These are phyloP conservation scores for Stephanodiscus minutulus DNA, from an alignment of 108 stramenopile genomes.

Conservation along the genomic window DNA sequence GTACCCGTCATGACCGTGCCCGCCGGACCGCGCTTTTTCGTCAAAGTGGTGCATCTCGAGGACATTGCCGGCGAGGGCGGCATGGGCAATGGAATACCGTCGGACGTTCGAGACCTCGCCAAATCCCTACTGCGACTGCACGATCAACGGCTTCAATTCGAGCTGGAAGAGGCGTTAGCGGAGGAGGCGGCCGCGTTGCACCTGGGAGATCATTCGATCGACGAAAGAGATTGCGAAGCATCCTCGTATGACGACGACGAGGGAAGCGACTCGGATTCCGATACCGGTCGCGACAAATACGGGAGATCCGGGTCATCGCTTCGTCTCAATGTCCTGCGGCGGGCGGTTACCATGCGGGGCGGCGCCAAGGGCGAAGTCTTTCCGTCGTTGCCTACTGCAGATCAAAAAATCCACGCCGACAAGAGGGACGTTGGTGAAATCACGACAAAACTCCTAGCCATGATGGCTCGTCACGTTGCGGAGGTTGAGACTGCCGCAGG, in stretches of 20 bases:
- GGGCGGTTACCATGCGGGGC: conserved; percentile 25
- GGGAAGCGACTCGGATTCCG: background rate
- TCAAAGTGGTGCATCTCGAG: conserved; percentile 27
- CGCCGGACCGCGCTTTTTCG: conserved; percentile 18
- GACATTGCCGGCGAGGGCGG: conserved; percentile 14
- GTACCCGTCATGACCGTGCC: conserved; percentile 67
- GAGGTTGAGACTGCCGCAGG: conserved; percentile 22
- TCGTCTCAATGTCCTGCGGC: conserved; percentile 8
- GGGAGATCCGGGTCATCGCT: conserved; percentile 32
- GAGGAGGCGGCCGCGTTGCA: conserved; percentile 18
- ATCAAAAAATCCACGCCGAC: conserved; percentile 5
- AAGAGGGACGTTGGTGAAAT: conserved; percentile 10
- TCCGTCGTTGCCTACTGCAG: background rate
- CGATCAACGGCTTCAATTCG: conserved; percentile 22
- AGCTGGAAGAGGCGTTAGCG: conserved; percentile 26
- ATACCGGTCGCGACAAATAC: conserved; percentile 39
- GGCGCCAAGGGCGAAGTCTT: background rate
- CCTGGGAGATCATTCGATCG: conserved; percentile 5
- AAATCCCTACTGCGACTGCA: conserved; percentile 19
- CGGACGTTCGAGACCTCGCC: conserved; percentile 7
- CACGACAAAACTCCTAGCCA: conserved; percentile 14
- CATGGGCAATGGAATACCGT: background rate
- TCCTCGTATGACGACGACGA: background rate
- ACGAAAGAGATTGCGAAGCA: conserved; percentile 8
- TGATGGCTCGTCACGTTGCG: conserved; percentile 22